phyloP scores from a whole-genome alignment of 2,329 filamentous ascomycete genomes.

The Cordyceps tenuipes region DNA sequence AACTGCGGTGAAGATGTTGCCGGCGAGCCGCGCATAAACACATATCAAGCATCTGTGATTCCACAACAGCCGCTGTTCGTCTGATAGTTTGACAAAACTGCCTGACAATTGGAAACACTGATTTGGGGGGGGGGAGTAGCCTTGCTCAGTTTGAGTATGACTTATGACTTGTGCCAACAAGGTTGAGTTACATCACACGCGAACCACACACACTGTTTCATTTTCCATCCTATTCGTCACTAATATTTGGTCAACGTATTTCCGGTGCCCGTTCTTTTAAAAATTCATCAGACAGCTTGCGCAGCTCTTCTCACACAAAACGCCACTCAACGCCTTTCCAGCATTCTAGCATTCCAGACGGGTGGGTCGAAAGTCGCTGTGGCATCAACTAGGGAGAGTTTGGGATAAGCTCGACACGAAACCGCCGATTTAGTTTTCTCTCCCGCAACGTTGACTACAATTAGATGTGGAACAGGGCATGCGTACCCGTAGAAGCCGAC shows the following conservation, averaged over 20 bases:
- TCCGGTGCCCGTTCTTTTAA: not conserved
- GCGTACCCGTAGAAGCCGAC: not conserved
- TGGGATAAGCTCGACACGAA: not conserved
- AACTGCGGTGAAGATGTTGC: not conserved
- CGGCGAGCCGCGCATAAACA: not conserved
- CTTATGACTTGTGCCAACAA: not conserved
- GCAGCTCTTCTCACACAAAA: not conserved
- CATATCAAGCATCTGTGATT: no score
- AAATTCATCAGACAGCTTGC: not conserved
- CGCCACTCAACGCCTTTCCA: not conserved
- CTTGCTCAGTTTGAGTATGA: not conserved
- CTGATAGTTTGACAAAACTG: not conserved
- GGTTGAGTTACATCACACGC: not conserved
- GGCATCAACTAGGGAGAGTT: not conserved
- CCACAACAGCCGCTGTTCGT: not conserved
- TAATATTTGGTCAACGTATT: not conserved
- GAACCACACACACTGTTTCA: not conserved
- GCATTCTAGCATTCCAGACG: not conserved
- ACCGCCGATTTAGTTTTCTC: not conserved
- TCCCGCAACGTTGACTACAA: not conserved
- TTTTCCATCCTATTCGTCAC: not conserved
- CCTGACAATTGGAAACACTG: not conserved
- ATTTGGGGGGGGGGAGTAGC: not conserved
- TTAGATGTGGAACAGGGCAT: not conserved
- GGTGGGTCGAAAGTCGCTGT: not conserved